Conservation (phyloP, 306 rosid genomes). For the Pterocarpus macrocarpus region DNA sequence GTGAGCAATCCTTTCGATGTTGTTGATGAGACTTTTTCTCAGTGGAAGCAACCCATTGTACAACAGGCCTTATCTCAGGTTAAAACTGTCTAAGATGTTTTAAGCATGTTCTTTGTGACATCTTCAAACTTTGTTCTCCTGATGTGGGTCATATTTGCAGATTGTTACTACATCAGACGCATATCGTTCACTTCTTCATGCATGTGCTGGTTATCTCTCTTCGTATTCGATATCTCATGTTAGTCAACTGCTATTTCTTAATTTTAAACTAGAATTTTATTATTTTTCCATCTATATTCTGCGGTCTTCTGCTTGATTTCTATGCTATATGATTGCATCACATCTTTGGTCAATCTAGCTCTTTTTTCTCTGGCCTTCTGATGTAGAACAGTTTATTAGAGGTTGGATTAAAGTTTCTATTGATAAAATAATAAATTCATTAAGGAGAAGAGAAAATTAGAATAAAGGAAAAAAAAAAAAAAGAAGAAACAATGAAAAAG, state of each 20-base stretch:
- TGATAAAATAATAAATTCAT: conserved; percentile 17
- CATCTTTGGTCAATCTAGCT: conserved; percentile 19
- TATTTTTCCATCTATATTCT: conserved; percentile 19
- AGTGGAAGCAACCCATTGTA: conserved; percentile 84
- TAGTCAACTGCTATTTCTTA: conserved; percentile 54
- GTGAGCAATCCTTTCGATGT: conserved; percentile 69
- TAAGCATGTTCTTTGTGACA: conserved; percentile 20
- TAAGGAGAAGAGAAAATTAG: background rate
- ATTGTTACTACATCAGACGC: conserved; percentile 76
- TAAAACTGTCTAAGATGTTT: conserved; percentile 29
- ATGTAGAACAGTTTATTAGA: conserved; percentile 24
- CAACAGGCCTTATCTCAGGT: conserved; percentile 95
- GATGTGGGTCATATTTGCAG: conserved; percentile 64
- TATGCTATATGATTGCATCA: background rate
- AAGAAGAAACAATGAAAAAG: background rate
- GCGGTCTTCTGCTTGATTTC: conserved; percentile 28
- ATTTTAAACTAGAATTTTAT: conserved; percentile 7
- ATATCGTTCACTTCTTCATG: conserved; percentile 76
- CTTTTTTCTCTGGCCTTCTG: conserved; percentile 21
- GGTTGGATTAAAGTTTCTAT: conserved; percentile 30
- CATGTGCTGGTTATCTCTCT: conserved; percentile 90
- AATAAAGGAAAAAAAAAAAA: background rate
- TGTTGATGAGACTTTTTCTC: conserved; percentile 81
- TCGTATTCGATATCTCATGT: conserved; percentile 94
- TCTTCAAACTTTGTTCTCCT: conserved; percentile 43